Evolutionary conservation across 1,284 basidiomycete genomes (phyloP).

Genomic region (Sporisorium graminicola): DNA sequence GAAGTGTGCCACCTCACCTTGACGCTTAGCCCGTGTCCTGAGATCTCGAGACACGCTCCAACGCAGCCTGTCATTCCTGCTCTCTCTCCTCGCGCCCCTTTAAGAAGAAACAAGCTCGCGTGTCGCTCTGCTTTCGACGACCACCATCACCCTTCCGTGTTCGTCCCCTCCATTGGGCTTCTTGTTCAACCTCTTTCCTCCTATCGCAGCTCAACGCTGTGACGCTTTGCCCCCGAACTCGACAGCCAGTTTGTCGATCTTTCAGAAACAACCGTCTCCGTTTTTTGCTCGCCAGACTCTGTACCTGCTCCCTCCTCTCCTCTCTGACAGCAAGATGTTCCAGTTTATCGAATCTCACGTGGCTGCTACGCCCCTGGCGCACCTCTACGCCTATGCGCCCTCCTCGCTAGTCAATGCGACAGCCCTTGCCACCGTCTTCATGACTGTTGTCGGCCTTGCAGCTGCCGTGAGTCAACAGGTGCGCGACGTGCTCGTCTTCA

Average conservation of each 20-base stretch:
- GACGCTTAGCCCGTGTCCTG: background rate
- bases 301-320: background rate
- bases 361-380: conserved; percentile 38
- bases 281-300: background rate
- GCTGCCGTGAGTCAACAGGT: conserved; percentile 51
- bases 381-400: conserved; percentile 37
- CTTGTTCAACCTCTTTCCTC: conserved; percentile 33
- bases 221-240: conserved; percentile 3
- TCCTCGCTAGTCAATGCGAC: conserved; percentile 35
- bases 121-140: background rate
- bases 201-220: conserved; percentile 46
- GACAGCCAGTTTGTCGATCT: background rate
- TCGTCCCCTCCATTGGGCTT: conserved; percentile 18
- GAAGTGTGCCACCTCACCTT: conserved; percentile 2
- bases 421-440: conserved; percentile 20
- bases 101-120: conserved; percentile 23
- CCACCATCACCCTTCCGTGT: conserved; percentile 14
- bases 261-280: background rate
- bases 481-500: conserved; percentile 58
- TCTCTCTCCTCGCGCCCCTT: conserved; percentile 2
- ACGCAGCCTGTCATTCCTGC: background rate
- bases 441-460: conserved; percentile 37
- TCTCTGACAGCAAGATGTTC: conserved; percentile 19
- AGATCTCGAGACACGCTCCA: background rate
- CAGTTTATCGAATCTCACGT: conserved; percentile 23